phyloP scores from a whole-genome alignment of 805 yeast genomes.

The Lipomyces japonicus region DNA sequence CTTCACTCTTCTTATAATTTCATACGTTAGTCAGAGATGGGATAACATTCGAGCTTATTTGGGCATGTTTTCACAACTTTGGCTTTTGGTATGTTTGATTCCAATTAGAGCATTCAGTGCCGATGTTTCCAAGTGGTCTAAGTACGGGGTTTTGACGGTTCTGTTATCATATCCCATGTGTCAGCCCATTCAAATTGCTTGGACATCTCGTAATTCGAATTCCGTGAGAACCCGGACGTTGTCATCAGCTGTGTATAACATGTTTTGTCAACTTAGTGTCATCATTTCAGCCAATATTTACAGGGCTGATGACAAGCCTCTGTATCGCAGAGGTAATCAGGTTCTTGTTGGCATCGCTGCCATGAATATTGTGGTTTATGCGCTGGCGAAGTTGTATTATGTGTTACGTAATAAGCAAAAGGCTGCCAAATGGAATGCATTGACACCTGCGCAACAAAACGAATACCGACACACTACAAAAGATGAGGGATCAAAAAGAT shows the following conservation, averaged over 20 bases:
- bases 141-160: constrained; percentile 29
- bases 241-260: constrained; percentile 61
- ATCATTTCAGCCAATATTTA: constrained; percentile 57
- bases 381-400: constrained; percentile 38
- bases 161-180: constrained; percentile 47
- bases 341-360: constrained; percentile 33
- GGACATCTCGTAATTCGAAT: constrained; percentile 62
- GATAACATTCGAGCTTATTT: constrained; percentile 13
- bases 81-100: constrained; percentile 18
- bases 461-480: constrained; percentile 46
- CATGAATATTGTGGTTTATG: constrained; percentile 30
- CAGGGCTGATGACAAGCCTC: constrained; percentile 54
- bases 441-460: constrained; percentile 50
- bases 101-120: constrained; percentile 31
- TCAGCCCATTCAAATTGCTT: constrained; percentile 55
- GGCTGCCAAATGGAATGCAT: constrained; percentile 48
- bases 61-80: constrained; percentile 18
- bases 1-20: constrained; percentile 30
- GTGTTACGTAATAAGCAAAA: constrained; percentile 36
- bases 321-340: constrained; percentile 55
- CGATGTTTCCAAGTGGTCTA: constrained; percentile 22
- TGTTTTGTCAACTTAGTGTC: constrained; percentile 56
- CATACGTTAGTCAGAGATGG: constrained; percentile 9
- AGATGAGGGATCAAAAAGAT: constrained; percentile 56
- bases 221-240: constrained; percentile 63